These are phyloP conservation scores for Podila epigama DNA, from an alignment of 192 early-diverging fungal genomes.

Conservation along the genomic window DNA sequence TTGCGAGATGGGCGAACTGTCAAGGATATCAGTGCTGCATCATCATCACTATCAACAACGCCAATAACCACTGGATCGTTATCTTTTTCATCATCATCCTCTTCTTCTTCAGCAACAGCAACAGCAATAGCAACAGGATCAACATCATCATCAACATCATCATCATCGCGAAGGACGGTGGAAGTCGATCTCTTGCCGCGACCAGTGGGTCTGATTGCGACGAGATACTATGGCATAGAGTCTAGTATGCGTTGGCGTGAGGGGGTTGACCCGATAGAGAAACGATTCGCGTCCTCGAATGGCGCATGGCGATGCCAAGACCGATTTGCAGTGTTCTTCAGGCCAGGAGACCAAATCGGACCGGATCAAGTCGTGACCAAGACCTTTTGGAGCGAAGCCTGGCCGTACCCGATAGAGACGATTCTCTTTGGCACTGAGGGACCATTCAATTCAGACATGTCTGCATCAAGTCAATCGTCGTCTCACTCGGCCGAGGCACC, in stretches of 20 bases:
- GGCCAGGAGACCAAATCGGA: constrained; percentile 40
- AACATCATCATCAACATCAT: too few species aligned
- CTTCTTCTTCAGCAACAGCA: too few species aligned
- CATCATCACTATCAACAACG: too few species aligned
- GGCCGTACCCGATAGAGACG: constrained; percentile 49
- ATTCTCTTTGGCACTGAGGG: constrained; percentile 34
- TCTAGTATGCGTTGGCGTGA: constrained; percentile 50
- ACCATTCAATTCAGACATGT: neutral
- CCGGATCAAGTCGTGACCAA: constrained; percentile 45
- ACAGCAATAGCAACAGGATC: too few species aligned
- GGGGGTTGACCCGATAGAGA: constrained; percentile 37
- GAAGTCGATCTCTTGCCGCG: constrained; percentile 1
- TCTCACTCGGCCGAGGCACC: neutral
- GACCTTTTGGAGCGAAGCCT: constrained; percentile 50
- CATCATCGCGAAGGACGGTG: too few species aligned
- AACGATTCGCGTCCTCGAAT: constrained; percentile 41
- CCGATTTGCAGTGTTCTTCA: constrained; percentile 43
- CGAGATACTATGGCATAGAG: constrained; percentile 42
- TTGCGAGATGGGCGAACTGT: too few species aligned
- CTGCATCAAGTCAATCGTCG: neutral
- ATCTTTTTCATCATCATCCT: too few species aligned
- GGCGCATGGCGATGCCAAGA: constrained; percentile 49
- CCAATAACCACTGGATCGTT: too few species aligned
- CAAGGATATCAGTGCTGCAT: too few species aligned
- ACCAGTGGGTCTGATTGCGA: constrained; percentile 26